Percentiles rank a stretch among this genome's conserved stretches.
Conservation (phyloP, 108 stramenopile genomes). For the Stephanodiscus triporus region DNA sequence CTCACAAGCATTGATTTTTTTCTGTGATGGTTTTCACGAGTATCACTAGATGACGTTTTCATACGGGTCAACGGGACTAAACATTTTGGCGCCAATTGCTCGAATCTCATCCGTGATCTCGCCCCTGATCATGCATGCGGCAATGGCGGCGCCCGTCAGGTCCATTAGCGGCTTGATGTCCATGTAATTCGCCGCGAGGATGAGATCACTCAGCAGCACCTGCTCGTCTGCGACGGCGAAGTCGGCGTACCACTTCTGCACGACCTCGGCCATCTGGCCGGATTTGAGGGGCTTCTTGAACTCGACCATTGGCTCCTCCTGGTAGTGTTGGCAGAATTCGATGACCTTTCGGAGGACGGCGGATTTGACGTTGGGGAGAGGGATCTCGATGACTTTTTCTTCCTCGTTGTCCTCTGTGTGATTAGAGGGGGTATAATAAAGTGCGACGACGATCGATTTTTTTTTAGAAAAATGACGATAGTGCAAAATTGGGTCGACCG, state of each 20-base stretch:
- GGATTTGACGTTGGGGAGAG: slow-evolving; percentile 98
- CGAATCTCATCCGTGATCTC: slow-evolving; percentile 99
- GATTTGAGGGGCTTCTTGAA: slow-evolving; percentile 99
- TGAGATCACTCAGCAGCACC: slow-evolving; percentile 97
- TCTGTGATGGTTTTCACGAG: too few species aligned
- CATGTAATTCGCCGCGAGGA: slow-evolving; percentile 99
- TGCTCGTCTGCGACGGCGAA: slow-evolving; percentile 98
- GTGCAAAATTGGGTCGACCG: too few species aligned
- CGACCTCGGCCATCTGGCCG: slow-evolving; percentile 96
- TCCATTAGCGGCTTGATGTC: slow-evolving; percentile 97
- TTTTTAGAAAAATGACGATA: slow-evolving; percentile 9
- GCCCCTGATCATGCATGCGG: slow-evolving; percentile 98
- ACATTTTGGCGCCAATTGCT: too few species aligned
- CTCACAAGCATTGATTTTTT: too few species aligned
- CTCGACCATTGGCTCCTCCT: slow-evolving; percentile 95
- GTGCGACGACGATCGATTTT: not conserved
- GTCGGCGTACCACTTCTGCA: slow-evolving; percentile 99
- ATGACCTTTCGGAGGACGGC: slow-evolving; percentile 96
- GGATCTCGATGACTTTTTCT: slow-evolving; percentile 92
- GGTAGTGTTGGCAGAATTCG: slow-evolving; percentile 96
- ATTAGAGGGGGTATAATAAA: slow-evolving; percentile 8
- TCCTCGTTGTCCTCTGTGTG: slow-evolving; percentile 79
- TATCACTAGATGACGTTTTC: too few species aligned
- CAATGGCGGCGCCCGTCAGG: slow-evolving; percentile 98
- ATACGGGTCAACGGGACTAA: too few species aligned